Base-by-base conservation (phyloP, 352 stramenopile genomes). In the Thalassiosira gravida region DNA sequence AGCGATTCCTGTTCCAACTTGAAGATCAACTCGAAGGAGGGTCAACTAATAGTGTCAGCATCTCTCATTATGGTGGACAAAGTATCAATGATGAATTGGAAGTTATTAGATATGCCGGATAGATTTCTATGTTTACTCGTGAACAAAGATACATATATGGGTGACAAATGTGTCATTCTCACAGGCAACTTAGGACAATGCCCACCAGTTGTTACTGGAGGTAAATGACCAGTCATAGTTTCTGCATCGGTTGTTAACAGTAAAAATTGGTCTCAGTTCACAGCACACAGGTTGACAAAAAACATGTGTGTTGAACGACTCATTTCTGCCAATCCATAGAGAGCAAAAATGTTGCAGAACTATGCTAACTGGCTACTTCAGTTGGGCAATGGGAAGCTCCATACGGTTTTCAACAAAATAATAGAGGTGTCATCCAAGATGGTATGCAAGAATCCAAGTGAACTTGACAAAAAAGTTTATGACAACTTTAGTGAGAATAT, bases 171-270 rank as follows among this genome's bases (percentile, higher is more conserved):
- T 6, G 24, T 87, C 18, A 30, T 78, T 0, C 56, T 85, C 1
- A 59, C 57, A 6, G 61, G 63, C n/a, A 67, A 88, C 64, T 85
- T 84, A 25, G 18, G 74, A 3, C 75, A 85, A 42, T 62, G 71
- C n/a, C 35, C 85, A 6, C 70, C 74, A 18, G 62, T 86, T 3
- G 55, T 88, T 0, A 47, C 25, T 35, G 9, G 44, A 0, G 64
- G 47, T 0, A 42, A 11, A 11, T 46, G 53, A 20, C 55, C 14
- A 16, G 6, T 80, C 9, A 74, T 75, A 24, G 49, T 88, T 2
- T 13, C 67, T 29, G 62, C 46, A 0, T 80, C 11, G 18, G 47
- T 84, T 0, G 75, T 78, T 25, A 42, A 39, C n/a, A 53, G 72
- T 18, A 3, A 32, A 30, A 47, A 27, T 14, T 80, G 18, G 37